These are phyloP conservation scores for Neofusicoccum parvum DNA, from an alignment of 2,329 filamentous ascomycete species.

Conservation along the genomic window DNA sequence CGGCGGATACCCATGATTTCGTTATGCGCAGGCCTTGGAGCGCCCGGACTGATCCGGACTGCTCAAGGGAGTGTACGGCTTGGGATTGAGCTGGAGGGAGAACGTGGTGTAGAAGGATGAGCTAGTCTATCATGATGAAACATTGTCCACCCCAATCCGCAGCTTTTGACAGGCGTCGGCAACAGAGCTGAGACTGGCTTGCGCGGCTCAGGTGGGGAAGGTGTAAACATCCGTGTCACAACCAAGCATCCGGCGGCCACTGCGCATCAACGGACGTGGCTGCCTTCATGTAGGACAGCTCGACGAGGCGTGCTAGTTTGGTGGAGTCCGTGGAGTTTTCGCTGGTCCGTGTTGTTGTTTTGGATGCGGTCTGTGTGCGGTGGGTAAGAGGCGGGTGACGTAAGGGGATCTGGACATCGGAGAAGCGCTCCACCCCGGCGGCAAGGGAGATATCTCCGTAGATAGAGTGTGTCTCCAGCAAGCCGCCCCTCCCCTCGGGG, in stretches of 20 bases:
- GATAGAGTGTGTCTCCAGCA: neutral
- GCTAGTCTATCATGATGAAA: neutral
- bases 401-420: slow-evolving; percentile 2
- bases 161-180: neutral
- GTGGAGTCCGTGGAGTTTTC: neutral
- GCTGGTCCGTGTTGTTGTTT: neutral
- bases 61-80: neutral
- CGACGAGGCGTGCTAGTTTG: neutral
- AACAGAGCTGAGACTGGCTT: neutral
- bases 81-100: neutral
- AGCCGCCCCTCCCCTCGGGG: neutral
- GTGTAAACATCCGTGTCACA: neutral
- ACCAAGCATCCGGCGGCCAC: neutral
- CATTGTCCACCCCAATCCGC: neutral
- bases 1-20: neutral
- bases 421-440: neutral
- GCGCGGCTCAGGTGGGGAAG: neutral
- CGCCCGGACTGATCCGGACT: neutral
- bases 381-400: slow-evolving; percentile 1
- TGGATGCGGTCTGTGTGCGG: neutral
- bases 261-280: neutral
- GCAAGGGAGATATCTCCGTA: slow-evolving; percentile 8
- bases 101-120: neutral
- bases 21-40: neutral
- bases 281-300: neutral